phyloP scores from a whole-genome alignment of 1,139 yeast genomes.

The Schizosaccharomyces versatilis region DNA sequence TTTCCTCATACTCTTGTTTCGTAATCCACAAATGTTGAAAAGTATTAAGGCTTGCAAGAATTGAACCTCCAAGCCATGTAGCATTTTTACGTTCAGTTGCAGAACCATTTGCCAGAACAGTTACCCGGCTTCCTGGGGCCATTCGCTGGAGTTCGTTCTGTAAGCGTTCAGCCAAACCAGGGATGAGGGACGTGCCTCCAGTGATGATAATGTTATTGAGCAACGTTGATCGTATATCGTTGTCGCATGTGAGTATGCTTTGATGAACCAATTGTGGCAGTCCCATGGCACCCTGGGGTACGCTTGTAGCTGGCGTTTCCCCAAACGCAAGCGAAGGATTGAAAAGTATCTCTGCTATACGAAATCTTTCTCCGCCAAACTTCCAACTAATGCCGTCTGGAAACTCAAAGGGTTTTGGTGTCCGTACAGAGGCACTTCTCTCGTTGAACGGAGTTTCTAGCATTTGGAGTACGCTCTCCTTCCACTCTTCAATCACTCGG shows the following conservation, averaged over 20 bases:
- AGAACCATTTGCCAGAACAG: slow-evolving; percentile 77
- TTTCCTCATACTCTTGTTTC: slow-evolving; percentile 73
- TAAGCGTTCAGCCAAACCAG: slow-evolving; percentile 66
- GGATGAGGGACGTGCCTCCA: slow-evolving; percentile 73
- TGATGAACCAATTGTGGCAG: slow-evolving; percentile 48
- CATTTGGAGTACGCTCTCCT: slow-evolving; percentile 37
- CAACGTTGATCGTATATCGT: slow-evolving; percentile 70
- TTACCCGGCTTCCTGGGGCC: slow-evolving; percentile 78
- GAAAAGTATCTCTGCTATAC: slow-evolving; percentile 54
- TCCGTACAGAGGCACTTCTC: slow-evolving; percentile 14
- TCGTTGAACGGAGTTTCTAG: slow-evolving; percentile 23
- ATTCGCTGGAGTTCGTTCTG: slow-evolving; percentile 47
- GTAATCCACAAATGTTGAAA: slow-evolving; percentile 92
- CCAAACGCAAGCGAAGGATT: slow-evolving; percentile 16
- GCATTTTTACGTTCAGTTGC: slow-evolving; percentile 63
- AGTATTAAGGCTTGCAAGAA: slow-evolving; percentile 75
- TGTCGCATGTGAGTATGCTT: slow-evolving; percentile 46
- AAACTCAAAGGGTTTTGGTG: slow-evolving; percentile 44
- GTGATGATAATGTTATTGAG: slow-evolving; percentile 84
- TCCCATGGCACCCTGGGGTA: slow-evolving; percentile 25
- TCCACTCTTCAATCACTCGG: slow-evolving; percentile 32
- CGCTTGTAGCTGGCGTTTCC: slow-evolving; percentile 8
- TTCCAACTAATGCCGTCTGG: slow-evolving; percentile 45
- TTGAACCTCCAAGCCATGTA: slow-evolving; percentile 91
- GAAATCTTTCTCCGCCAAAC: slow-evolving; percentile 39